These are phyloP conservation scores for Cladosporium sphaerospermum DNA, from an alignment of 2,329 filamentous ascomycete species.

Conservation along the genomic window DNA sequence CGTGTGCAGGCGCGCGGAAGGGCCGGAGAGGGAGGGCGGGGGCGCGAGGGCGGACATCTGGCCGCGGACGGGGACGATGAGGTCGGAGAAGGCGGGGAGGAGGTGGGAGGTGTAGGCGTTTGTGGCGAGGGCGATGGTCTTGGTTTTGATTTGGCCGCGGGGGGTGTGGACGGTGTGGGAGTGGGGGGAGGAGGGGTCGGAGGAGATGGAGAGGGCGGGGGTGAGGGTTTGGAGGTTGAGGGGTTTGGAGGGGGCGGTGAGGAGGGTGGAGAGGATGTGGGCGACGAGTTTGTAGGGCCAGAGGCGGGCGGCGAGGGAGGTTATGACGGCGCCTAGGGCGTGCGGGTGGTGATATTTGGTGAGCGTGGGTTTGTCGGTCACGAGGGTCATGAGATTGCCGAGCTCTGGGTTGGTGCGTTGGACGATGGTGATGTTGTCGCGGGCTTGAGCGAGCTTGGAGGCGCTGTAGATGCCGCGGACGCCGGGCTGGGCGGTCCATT, in stretches of 20 bases:
- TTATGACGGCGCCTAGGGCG: slow-evolving; percentile 59
- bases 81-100: slow-evolving; percentile 59
- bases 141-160: slow-evolving; percentile 59
- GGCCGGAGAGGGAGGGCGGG: slow-evolving; percentile 33
- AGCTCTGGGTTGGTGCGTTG: slow-evolving; percentile 51
- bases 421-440: slow-evolving; percentile 47
- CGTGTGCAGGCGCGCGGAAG: slow-evolving; percentile 42
- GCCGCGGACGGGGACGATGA: slow-evolving; percentile 72
- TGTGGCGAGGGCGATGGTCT: slow-evolving; percentile 66
- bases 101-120: slow-evolving; percentile 80
- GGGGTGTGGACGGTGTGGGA: slow-evolving; percentile 52
- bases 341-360: slow-evolving; percentile 46
- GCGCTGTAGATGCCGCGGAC: slow-evolving; percentile 58
- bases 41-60: slow-evolving; percentile 64
- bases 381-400: slow-evolving; percentile 36
- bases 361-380: slow-evolving; percentile 41
- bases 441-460: slow-evolving; percentile 49
- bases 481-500: slow-evolving; percentile 59
- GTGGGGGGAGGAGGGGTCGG: slow-evolving; percentile 11
- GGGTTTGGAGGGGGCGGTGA: slow-evolving; percentile 28
- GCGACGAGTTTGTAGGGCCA: slow-evolving; percentile 84
- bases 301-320: slow-evolving; percentile 58
- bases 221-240: slow-evolving; percentile 74
- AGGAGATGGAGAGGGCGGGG: slow-evolving; percentile 42
- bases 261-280: slow-evolving; percentile 59